Percentiles rank a stretch among this genome's conserved stretches.
Evolutionary conservation across 1,284 basidiomycete species (phyloP).

Genomic region (Naganishia cerealis): DNA sequence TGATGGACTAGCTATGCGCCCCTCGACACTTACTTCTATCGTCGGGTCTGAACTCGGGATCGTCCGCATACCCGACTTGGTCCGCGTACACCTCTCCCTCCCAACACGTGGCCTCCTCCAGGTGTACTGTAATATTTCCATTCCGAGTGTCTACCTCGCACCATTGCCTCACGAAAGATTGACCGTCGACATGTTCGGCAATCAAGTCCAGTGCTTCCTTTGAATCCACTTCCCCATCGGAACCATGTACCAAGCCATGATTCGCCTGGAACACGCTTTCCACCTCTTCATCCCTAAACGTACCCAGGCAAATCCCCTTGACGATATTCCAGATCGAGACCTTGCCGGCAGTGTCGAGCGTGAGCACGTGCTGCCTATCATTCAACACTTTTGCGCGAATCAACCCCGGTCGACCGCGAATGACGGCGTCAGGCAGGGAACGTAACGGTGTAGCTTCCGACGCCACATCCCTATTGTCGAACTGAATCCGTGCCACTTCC

Average conservation of each 20-base stretch:
- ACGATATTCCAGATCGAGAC: slow-evolving; percentile 93
- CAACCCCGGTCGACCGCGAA: slow-evolving; percentile 77
- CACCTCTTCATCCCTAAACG: slow-evolving; percentile 67
- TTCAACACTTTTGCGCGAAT: slow-evolving; percentile 81
- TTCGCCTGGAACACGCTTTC: slow-evolving; percentile 42
- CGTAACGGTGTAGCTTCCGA: slow-evolving; percentile 71
- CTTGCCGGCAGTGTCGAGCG: slow-evolving; percentile 79
- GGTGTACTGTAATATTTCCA: slow-evolving; percentile 81
- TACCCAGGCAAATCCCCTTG: slow-evolving; percentile 72
- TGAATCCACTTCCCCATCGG: slow-evolving; percentile 45
- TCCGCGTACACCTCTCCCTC: slow-evolving; percentile 94
- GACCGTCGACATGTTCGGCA: slow-evolving; percentile 83
- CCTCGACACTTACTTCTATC: slow-evolving; percentile 64
- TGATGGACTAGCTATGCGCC: slow-evolving; percentile 45
- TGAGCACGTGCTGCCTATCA: slow-evolving; percentile 86
- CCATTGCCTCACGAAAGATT: slow-evolving; percentile 83
- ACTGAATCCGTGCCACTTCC: slow-evolving; percentile 59
- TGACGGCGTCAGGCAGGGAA: slow-evolving; percentile 66
- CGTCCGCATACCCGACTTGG: slow-evolving; percentile 69
- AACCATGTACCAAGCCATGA: slow-evolving; percentile 50
- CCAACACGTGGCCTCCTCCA: slow-evolving; percentile 78
- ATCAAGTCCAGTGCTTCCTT: slow-evolving; percentile 81
- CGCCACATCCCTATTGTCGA: slow-evolving; percentile 77
- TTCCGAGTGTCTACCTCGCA: slow-evolving; percentile 84
- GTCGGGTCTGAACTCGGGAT: slow-evolving; percentile 70